Evolutionary conservation across 2,329 filamentous ascomycete genomes (phyloP), one percentile per base, ranked within the genome.

Genomic region (Botrytis fragariae): DNA sequence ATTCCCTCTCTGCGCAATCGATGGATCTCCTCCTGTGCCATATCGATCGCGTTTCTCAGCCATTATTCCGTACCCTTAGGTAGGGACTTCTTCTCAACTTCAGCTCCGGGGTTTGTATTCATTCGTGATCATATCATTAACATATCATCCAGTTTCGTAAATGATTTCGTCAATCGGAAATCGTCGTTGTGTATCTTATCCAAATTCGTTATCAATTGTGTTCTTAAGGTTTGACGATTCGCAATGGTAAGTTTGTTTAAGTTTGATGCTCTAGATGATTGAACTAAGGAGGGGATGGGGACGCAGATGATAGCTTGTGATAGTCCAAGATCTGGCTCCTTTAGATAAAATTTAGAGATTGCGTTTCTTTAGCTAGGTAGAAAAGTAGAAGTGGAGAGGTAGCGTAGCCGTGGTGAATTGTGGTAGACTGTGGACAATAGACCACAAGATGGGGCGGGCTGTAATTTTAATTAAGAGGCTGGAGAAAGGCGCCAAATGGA

Each of bases 391-490:
- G 69, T 71, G 69, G 69, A 63, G n/a, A 57, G 51, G 51, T 57
- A 57, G 51, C 42, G 60, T 64, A 35, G 45, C 22, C n/a, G 44
- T 65, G 59, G 44, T 64, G 35, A 54, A 54, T 20, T n/a, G 48
- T 54, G 35, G 45, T 68, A 54, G 37, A 29, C 29, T 51, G 32
- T 35, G 5, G 48, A 57, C 51, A 57, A 29, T 57, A 9, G n/a
- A 57, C 51, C n/a, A 57, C 51, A 39, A 39, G 45, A 59, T n/a
- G 64, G 45, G 44, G 45, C 61, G n/a, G 44, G 57, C 22, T 62
- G 68, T 37, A 70, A 72, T 25, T 71, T 71, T 72, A 72, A 72
- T 67, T 42, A 72, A 67, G 70, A 72, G 70, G 70, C 70, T 72
- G 70, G 70, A 72, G 60, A 67, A 71, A 69, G 37, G 70, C 35